phyloP scores from a whole-genome alignment of 768 basidiomycete species.

The Paxillus rubicundulus region DNA sequence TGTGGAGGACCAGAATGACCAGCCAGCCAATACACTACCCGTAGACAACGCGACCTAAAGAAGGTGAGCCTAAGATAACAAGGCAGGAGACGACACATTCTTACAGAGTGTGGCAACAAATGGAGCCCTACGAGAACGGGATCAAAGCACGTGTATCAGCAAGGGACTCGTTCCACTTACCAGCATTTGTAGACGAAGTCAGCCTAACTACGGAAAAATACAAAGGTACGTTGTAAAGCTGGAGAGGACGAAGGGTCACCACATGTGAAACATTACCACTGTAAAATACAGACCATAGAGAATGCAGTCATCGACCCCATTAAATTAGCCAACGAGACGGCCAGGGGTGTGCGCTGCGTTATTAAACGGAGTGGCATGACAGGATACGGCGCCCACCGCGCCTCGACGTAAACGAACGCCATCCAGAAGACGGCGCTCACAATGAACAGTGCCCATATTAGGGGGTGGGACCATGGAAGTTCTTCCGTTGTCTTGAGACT shows the following conservation, averaged over 20 bases:
- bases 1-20: slow-evolving; percentile 42
- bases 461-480: slow-evolving; percentile 69
- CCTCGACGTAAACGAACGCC: slow-evolving; percentile 77
- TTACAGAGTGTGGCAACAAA: slow-evolving; percentile 85
- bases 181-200: slow-evolving; percentile 65
- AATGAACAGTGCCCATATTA: slow-evolving; percentile 64
- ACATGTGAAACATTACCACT: background rate
- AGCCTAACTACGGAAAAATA: slow-evolving; percentile 84
- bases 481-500: slow-evolving; percentile 78
- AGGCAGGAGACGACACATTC: slow-evolving; percentile 18
- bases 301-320: slow-evolving; percentile 75
- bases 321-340: slow-evolving; percentile 78
- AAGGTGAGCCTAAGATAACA: slow-evolving; percentile 15
- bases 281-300: slow-evolving; percentile 56
- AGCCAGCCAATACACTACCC: slow-evolving; percentile 88
- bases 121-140: slow-evolving; percentile 59
- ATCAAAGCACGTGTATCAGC: slow-evolving; percentile 7
- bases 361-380: slow-evolving; percentile 87
- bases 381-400: slow-evolving; percentile 73
- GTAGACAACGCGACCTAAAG: slow-evolving; percentile 71
- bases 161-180: slow-evolving; percentile 39
- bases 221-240: slow-evolving; percentile 87
- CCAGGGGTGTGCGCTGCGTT: slow-evolving; percentile 73
- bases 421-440: slow-evolving; percentile 52
- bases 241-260: slow-evolving; percentile 10